phyloP scores from a whole-genome alignment of 2,329 filamentous ascomycete genomes.

The Grosmannia serpens region DNA sequence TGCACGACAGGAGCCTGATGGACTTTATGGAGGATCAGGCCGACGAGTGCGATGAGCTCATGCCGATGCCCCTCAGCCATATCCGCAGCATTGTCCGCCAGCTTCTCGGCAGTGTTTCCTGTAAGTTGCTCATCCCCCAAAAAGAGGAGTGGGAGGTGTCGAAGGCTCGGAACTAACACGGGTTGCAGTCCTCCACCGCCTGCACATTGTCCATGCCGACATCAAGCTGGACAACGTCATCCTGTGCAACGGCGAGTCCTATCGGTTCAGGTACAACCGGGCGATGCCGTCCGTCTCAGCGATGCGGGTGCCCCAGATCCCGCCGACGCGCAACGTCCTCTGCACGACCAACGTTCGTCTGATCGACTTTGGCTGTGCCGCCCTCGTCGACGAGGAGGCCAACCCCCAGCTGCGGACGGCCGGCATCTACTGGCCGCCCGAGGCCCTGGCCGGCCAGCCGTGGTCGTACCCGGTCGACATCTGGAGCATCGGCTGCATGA shows the following conservation, averaged over 20 bases:
- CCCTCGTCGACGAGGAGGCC: not conserved
- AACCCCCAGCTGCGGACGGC: not conserved
- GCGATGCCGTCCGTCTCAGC: not conserved
- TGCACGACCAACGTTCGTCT: not conserved
- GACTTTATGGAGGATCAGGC: not conserved
- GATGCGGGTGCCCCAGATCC: too few relatives aligned
- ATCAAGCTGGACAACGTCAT: not conserved
- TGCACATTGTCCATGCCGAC: not conserved
- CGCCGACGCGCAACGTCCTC: not conserved
- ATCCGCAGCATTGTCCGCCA: not conserved
- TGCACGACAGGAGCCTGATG: not conserved
- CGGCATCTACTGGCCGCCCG: slow-evolving; percentile 65
- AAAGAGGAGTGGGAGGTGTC: too few relatives aligned
- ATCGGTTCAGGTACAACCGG: not conserved
- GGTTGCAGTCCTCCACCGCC: not conserved
- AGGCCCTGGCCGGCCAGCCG: slow-evolving; percentile 82
- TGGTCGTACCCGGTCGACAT: slow-evolving; percentile 99
- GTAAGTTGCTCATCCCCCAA: not conserved
- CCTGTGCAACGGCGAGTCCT: not conserved
- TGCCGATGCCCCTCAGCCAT: not conserved
- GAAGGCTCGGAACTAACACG: not conserved
- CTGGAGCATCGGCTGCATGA: slow-evolving; percentile 96
- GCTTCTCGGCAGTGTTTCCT: not conserved
- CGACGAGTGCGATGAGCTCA: not conserved
- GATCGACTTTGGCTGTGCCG: not conserved